A percentile compares a stretch with the other conserved stretches of the same genome.
Conservation (phyloP, 148 eudicot species). For the Rheum nobile region DNA sequence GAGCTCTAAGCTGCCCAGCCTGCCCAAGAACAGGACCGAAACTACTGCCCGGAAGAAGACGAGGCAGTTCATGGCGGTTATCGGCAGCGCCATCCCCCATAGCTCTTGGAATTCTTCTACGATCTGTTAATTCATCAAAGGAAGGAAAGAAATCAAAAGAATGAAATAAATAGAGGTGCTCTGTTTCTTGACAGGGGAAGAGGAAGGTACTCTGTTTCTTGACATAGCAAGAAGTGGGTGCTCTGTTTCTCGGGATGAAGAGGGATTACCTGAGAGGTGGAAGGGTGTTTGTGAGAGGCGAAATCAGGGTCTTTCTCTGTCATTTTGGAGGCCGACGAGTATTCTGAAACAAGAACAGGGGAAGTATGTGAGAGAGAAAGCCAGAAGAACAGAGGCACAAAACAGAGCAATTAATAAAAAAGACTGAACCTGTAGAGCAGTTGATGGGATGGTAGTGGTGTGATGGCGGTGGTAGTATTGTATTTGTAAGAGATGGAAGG, state of each 20-base stretch:
- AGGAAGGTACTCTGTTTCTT: not conserved
- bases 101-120: conserved; percentile 68
- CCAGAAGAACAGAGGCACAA: not conserved
- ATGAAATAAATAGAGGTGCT: not conserved
- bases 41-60: conserved; percentile 66
- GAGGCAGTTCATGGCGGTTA: conserved; percentile 73
- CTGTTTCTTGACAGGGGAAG: not conserved
- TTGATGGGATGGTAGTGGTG: not conserved
- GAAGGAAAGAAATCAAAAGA: not conserved
- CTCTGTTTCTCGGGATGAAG: not conserved
- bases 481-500: not conserved
- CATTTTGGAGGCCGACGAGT: conserved; percentile 14
- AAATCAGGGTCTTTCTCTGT: conserved; percentile 46
- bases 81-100: conserved; percentile 78
- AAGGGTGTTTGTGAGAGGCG: conserved; percentile 47
- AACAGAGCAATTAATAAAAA: not conserved
- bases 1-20: conserved; percentile 68
- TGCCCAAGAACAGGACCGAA: conserved; percentile 73
- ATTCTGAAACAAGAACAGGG: not conserved
- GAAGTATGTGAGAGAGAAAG: not conserved
- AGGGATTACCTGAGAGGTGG: conserved; percentile 49
- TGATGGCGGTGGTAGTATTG: not conserved
- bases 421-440: not conserved
- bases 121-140: conserved; percentile 24
- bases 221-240: not conserved